A percentile compares a stretch with the other conserved stretches of the same genome.
These are phyloP conservation scores for Gigaspora rosea DNA, from an alignment of 192 early-diverging fungal genomes.

Conservation along the genomic window DNA sequence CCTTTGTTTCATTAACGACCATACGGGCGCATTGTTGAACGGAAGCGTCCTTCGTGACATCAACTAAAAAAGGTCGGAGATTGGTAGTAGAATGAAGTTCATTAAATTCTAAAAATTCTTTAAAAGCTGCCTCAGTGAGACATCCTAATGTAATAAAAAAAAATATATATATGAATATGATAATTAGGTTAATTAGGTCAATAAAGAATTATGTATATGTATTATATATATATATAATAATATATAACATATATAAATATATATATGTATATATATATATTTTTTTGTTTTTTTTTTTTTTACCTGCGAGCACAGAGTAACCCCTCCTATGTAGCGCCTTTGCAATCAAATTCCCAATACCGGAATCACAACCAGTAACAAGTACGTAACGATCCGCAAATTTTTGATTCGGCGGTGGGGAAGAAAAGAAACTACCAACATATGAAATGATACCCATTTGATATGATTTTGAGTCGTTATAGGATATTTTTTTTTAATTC, in stretches of 20 bases:
- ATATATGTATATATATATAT: too few species aligned
- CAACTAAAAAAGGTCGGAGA: constrained; percentile 28
- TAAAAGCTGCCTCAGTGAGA: constrained; percentile 22
- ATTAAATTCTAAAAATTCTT: constrained; percentile 8
- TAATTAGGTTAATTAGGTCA: background rate
- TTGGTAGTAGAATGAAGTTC: background rate
- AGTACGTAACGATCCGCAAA: constrained; percentile 32
- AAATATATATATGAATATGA: background rate
- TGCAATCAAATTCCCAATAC: constrained; percentile 34
- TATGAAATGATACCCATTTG: constrained; percentile 33
- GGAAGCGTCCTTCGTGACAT: constrained; percentile 32
- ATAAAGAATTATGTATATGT: background rate
- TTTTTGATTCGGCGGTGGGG: constrained; percentile 21
- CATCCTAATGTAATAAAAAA: constrained; percentile 1
- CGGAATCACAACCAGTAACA: constrained; percentile 32
- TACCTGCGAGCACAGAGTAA: constrained; percentile 31
- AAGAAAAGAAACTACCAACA: constrained; percentile 26
- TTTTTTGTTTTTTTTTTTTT: too few species aligned
- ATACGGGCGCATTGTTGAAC: constrained; percentile 30
- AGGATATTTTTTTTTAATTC: background rate
- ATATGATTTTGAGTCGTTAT: background rate
- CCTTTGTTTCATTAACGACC: constrained; percentile 22
- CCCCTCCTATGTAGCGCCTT: constrained; percentile 31
- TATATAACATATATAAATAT: background rate
- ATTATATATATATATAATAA: background rate